Percentiles rank a stretch among this genome's conserved stretches.
Evolutionary conservation across 2,329 filamentous ascomycete species (phyloP).

Genomic region (Metarhizium album): DNA sequence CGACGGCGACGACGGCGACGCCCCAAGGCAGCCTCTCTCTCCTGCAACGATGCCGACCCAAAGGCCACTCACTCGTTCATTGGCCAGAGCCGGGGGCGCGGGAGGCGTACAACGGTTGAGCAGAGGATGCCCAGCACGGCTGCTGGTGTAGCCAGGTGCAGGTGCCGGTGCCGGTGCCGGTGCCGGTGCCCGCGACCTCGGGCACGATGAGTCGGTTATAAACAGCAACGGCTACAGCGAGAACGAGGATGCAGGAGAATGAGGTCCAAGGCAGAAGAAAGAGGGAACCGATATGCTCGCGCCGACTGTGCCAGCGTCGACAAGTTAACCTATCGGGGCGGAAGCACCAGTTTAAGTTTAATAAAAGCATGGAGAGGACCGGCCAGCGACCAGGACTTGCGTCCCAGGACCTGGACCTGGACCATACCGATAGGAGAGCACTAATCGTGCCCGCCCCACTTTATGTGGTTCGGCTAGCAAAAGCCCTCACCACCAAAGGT

Average conservation of each 20-base stretch:
- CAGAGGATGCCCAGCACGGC: background rate
- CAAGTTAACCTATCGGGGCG: background rate
- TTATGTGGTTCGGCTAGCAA: no score
- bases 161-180: background rate
- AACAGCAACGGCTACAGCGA: background rate
- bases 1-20: no score
- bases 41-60: background rate
- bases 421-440: slow-evolving; percentile 2
- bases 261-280: background rate
- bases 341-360: background rate
- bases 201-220: background rate
- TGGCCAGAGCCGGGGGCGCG: background rate
- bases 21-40: background rate
- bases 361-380: slow-evolving; percentile 3
- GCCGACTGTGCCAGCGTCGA: background rate
- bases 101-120: background rate
- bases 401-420: no score
- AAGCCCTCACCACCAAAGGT: no score
- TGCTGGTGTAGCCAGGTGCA: background rate
- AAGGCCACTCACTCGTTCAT: no score
- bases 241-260: background rate
- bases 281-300: background rate
- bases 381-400: background rate
- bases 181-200: background rate
- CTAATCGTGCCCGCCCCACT: no score